Percentiles rank a stretch among this genome's conserved stretches.
Conservation (phyloP, 176 grass and related monocot species). For the Musa itinerans region DNA sequence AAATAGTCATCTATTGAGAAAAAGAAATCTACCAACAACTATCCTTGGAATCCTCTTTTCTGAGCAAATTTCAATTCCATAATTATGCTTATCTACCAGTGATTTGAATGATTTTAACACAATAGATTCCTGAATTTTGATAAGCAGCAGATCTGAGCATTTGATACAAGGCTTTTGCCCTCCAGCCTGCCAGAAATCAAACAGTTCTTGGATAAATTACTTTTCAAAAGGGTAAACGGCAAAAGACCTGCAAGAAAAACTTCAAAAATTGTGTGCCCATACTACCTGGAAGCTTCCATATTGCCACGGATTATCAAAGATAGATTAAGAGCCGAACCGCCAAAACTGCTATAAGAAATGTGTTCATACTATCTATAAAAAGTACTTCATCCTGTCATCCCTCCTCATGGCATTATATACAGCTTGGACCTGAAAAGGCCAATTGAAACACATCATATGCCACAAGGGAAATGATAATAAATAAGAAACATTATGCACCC, state of each 20-base stretch:
- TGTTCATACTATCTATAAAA: conserved; percentile 1
- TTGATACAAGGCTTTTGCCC: not conserved
- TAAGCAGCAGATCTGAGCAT: not conserved
- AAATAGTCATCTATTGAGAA: not conserved
- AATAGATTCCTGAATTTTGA: not conserved
- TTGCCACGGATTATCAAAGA: too few relatives aligned
- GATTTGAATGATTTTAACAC: not conserved
- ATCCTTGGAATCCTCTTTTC: not conserved
- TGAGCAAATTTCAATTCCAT: not conserved
- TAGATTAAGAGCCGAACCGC: not conserved
- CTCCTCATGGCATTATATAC: conserved; percentile 94
- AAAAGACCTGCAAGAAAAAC: not conserved
- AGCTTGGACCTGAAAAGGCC: conserved; percentile 61
- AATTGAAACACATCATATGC: not conserved
- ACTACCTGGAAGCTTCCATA: not conserved
- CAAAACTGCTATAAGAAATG: not conserved
- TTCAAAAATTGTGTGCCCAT: too few relatives aligned
- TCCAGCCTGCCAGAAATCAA: not conserved
- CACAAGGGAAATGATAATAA: too few relatives aligned
- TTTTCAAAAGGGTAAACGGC: too few relatives aligned
- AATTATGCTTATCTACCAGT: not conserved
- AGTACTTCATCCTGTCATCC: conserved; percentile 95
- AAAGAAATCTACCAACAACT: not conserved
- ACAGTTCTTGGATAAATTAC: not conserved
- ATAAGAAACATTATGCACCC: too few relatives aligned